Evolutionary conservation across 148 eudicot genomes (phyloP).

Genomic region (Arctostaphylos glauca): DNA sequence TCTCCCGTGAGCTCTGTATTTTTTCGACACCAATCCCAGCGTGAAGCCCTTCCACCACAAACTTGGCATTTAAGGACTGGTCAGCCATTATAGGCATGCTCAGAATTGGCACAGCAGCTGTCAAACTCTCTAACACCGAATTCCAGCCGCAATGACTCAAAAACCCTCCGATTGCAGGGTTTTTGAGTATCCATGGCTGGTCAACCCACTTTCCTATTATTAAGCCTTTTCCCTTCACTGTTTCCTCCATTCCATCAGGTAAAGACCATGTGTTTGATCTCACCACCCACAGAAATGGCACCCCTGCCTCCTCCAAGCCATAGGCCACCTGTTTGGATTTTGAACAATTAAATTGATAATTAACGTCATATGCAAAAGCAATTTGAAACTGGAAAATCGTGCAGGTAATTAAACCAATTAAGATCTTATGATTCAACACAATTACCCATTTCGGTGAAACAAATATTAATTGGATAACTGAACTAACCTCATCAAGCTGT

Average conservation of each 20-base stretch:
- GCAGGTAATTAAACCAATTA: neutral
- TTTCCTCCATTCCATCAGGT: slow-evolving; percentile 25
- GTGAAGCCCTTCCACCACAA: slow-evolving; percentile 23
- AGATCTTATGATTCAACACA: neutral
- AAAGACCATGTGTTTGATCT: slow-evolving; percentile 25
- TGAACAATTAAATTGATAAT: neutral
- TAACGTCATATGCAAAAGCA: neutral
- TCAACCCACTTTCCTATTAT: slow-evolving; percentile 34
- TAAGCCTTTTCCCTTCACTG: slow-evolving; percentile 25
- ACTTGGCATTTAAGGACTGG: slow-evolving; percentile 29
- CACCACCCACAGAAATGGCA: slow-evolving; percentile 32
- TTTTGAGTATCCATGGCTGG: slow-evolving; percentile 25
- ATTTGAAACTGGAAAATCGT: no score
- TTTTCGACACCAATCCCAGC: slow-evolving; percentile 17
- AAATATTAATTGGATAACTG: neutral
- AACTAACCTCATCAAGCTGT: slow-evolving; percentile 28
- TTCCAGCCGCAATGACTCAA: slow-evolving; percentile 40
- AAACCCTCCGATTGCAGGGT: slow-evolving; percentile 28
- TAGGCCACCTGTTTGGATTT: slow-evolving; percentile 22
- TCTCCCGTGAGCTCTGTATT: neutral
- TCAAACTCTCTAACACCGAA: slow-evolving; percentile 32
- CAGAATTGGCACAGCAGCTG: slow-evolving; percentile 30
- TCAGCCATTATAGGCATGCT: slow-evolving; percentile 37
- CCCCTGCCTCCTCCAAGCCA: slow-evolving; percentile 28
- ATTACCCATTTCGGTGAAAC: neutral